These are phyloP conservation scores for Salinomyces thailandicus DNA, from an alignment of 2,329 filamentous ascomycete genomes.

Conservation along the genomic window DNA sequence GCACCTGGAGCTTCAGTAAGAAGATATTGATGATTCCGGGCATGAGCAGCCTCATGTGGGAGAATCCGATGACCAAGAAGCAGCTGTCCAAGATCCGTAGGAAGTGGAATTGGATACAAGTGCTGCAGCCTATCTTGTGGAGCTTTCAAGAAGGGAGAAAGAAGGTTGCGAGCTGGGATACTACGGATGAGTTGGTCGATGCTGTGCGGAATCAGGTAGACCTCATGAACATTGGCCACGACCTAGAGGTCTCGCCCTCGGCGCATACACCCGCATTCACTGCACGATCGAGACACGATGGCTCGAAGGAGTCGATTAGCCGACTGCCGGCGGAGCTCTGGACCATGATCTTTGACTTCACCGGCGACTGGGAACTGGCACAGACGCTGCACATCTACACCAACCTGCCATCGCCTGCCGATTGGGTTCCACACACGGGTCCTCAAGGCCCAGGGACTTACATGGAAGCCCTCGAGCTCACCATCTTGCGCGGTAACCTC, in stretches of 20 bases:
- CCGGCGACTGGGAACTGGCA: conserved; percentile 84
- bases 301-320: conserved; percentile 7
- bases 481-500: conserved; percentile 63
- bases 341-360: conserved; percentile 74
- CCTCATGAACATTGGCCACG: conserved; percentile 61
- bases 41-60: conserved; percentile 84
- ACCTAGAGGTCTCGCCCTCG: conserved; percentile 45
- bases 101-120: conserved; percentile 79
- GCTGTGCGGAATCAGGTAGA: conserved; percentile 70
- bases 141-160: conserved; percentile 52
- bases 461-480: conserved; percentile 74
- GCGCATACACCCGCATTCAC: conserved; percentile 19
- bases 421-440: conserved; percentile 58
- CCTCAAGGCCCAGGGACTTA: conserved; percentile 59
- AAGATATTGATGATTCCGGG: conserved; percentile 75
- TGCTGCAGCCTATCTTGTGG: conserved; percentile 75
- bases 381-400: conserved; percentile 72
- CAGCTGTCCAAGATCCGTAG: conserved; percentile 72
- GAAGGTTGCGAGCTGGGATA: conserved; percentile 43
- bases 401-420: conserved; percentile 58
- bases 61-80: conserved; percentile 78
- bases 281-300: conserved; percentile 7
- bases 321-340: conserved; percentile 75
- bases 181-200: conserved; percentile 59
- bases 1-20: conserved; percentile 81